A percentile compares a stretch with the other conserved stretches of the same genome.
These are phyloP conservation scores for Plasmodium fragile DNA, from an alignment of 169 alveolate species.

Conservation along the genomic window DNA sequence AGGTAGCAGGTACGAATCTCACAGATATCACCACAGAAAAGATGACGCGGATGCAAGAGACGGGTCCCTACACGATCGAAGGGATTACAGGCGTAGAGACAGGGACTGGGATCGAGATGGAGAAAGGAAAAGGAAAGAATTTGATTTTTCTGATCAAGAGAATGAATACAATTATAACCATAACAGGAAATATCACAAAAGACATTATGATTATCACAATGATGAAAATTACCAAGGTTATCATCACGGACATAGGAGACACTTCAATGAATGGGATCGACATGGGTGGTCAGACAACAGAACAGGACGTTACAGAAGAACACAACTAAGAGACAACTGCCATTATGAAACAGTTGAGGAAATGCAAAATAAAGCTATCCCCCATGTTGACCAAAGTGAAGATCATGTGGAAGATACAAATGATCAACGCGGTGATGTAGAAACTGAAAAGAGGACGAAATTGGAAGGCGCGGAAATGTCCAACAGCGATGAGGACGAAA, in stretches of 20 bases:
- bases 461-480: not conserved
- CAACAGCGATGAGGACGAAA: constrained; percentile 17
- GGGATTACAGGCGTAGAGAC: not conserved
- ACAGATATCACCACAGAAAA: not conserved
- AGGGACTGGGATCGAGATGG: not conserved
- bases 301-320: constrained; percentile 24
- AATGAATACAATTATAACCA: not conserved
- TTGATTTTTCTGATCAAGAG: constrained; percentile 13
- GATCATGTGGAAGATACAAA: constrained; percentile 3
- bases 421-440: not conserved
- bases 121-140: constrained; percentile 1
- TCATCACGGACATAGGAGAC: not conserved
- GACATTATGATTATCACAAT: not conserved
- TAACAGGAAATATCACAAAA: constrained; percentile 1
- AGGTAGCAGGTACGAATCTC: not conserved
- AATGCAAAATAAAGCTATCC: not conserved
- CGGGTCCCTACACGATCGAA: not conserved
- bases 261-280: not conserved
- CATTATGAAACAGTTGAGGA: constrained; percentile 61
- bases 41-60: not conserved
- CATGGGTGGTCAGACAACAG: not conserved
- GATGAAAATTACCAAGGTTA: constrained; percentile 5
- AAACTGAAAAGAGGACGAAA: not conserved
- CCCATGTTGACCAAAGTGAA: not conserved
- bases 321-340: constrained; percentile 35